Base-by-base conservation (phyloP, 2,329 filamentous ascomycete genomes). In the Fusarium penzigii region DNA sequence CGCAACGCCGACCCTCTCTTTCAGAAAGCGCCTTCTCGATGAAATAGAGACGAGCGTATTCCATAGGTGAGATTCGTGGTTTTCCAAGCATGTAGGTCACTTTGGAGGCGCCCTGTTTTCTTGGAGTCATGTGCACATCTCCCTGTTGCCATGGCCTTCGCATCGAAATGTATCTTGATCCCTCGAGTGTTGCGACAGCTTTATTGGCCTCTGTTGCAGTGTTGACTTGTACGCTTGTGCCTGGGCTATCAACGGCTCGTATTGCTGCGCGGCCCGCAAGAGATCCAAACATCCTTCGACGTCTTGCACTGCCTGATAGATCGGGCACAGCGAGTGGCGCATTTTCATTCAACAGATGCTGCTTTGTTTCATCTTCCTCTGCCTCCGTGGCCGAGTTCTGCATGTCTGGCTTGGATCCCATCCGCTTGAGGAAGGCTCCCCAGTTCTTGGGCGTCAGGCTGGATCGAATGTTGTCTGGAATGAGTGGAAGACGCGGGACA, bases 21-120 rank as follows among this genome's bases (percentile, higher is more conserved):
- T 65, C 59, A 12, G 68, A 61, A 13, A 55, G 50, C 6, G 68
- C 62, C 41, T 70, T 66, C 42, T 72, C 68, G 3, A 75, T 52
- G 34, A 72, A 61, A 43, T 70, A 72, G 6, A 66, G 56, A 8
- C 73, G 67, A 9, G 64, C 51, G 44, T 75, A 75, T 41, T 76
- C 73, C 71, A 75, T 73, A 1, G 72, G 70, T 1, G 72, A 74
- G 5, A 76, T 44, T 1, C 71, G 67, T 1, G 72, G 70, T 17
- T 55, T 48, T 5, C 45, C 55, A 17, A 72, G 40, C 17, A 39
- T 25, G 17, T 49, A 58, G 13, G 39, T 49, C 9, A 52, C 10
- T 16, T 45, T 49, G 9, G 44, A 11, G 9, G 17, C 36, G n/a
- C 43, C 12, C 11, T 46, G 53, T 16, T 38, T 41, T 42, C 52